These are phyloP conservation scores for Leccinum pseudoinsigne DNA, from an alignment of 1,284 basidiomycete species.

Conservation along the genomic window DNA sequence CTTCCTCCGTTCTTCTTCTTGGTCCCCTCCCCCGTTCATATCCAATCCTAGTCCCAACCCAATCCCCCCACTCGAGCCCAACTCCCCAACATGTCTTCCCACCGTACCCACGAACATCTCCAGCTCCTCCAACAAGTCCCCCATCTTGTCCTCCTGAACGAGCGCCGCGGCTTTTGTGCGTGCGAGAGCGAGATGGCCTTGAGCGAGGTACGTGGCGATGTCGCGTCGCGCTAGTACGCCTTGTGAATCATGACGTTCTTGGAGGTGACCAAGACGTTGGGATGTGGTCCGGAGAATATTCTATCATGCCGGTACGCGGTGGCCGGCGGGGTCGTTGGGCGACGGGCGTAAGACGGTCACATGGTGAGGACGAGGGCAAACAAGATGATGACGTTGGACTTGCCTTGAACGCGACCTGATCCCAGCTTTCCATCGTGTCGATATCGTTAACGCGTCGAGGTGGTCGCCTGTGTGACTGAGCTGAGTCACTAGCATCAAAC, in stretches of 20 bases:
- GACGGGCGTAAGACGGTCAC: neutral
- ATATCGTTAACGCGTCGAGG: neutral
- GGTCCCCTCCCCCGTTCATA: neutral
- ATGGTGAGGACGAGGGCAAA: neutral
- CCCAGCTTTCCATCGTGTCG: conserved; percentile 38
- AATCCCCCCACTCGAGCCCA: conserved; percentile 25
- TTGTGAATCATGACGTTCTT: conserved; percentile 66
- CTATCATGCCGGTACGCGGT: conserved; percentile 34
- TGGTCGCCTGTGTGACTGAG: neutral
- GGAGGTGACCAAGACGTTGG: conserved; percentile 65
- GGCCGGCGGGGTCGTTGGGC: neutral
- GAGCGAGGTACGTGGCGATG: conserved; percentile 62
- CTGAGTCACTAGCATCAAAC: conserved; percentile 4
- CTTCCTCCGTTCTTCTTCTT: neutral
- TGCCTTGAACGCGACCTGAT: conserved; percentile 50
- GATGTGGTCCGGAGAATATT: conserved; percentile 61
- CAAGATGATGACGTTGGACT: conserved; percentile 7
- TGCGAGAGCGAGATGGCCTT: conserved; percentile 59
- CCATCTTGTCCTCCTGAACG: conserved; percentile 60
- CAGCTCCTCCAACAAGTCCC: conserved; percentile 60
- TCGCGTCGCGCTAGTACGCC: conserved; percentile 60
- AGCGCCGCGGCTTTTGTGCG: conserved; percentile 68
- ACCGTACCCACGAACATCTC: conserved; percentile 67
- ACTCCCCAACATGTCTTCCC: conserved; percentile 55
- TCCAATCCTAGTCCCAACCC: conserved; percentile 8